Evolutionary conservation across 257 asterid genomes (phyloP).

Genomic region (Solanum commersonii): DNA sequence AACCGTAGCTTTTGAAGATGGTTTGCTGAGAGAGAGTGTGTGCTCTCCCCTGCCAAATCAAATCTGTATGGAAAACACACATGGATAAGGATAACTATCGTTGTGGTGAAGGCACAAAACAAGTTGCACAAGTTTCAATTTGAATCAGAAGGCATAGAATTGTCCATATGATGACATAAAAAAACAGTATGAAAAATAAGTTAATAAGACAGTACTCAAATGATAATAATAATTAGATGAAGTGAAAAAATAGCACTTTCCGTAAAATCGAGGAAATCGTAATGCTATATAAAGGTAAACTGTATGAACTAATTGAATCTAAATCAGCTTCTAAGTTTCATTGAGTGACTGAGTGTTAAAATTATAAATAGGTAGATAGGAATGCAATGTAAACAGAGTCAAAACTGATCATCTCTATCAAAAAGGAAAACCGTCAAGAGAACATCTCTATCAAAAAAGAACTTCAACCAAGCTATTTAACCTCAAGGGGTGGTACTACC

Average conservation of each 20-base stretch:
- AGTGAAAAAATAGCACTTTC: background rate
- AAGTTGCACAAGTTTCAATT: background rate
- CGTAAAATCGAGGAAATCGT: background rate
- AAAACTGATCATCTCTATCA: background rate
- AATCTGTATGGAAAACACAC: slow-evolving; percentile 32
- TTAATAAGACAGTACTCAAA: background rate
- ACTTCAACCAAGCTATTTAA: background rate
- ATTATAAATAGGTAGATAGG: background rate
- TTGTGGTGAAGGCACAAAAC: background rate
- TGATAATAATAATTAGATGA: background rate
- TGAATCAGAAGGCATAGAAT: background rate
- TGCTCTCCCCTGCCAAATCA: slow-evolving; percentile 41
- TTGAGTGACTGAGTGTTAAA: background rate
- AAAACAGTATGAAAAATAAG: background rate
- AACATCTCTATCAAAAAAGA: background rate
- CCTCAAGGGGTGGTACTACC: background rate
- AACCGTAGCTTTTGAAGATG: slow-evolving; percentile 86
- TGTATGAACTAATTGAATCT: background rate
- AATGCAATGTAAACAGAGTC: background rate
- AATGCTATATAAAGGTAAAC: background rate
- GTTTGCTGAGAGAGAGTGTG: slow-evolving; percentile 68
- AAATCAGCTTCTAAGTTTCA: background rate
- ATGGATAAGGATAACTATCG: background rate
- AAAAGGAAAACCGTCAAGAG: background rate
- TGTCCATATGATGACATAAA: background rate